Conservation (phyloP, 2,329 filamentous ascomycete species). For the Trichophyton schoenleinii region DNA sequence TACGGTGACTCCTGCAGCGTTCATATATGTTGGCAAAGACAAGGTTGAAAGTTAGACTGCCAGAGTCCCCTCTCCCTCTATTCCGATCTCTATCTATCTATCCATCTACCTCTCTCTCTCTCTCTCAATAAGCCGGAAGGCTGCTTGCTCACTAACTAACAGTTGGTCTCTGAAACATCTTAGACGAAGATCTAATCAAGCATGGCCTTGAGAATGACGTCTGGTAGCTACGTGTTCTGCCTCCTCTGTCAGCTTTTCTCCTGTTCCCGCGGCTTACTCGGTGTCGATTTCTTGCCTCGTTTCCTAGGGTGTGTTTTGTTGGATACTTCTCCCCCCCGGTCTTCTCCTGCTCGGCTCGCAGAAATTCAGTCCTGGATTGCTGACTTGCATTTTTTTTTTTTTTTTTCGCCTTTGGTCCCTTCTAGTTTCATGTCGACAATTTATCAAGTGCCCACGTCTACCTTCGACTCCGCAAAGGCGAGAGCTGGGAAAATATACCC, state of each 20-base stretch:
- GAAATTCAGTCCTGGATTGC: neutral
- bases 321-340: neutral
- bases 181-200: slow-evolving; percentile 94
- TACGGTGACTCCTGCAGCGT: slow-evolving; percentile 66
- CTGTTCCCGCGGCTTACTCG: neutral
- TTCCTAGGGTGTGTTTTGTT: slow-evolving; percentile 22
- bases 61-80: too few relatives aligned
- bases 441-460: slow-evolving; percentile 95
- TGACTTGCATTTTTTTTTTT: slow-evolving; percentile 1
- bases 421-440: slow-evolving; percentile 91
- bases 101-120: slow-evolving; percentile 6
- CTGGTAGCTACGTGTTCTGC: slow-evolving; percentile 45
- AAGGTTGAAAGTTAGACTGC: slow-evolving; percentile 79
- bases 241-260: neutral
- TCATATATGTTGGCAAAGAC: slow-evolving; percentile 95
- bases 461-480: slow-evolving; percentile 64
- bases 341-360: neutral
- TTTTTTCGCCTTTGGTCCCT: neutral
- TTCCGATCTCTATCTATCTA: neutral
- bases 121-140: neutral
- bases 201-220: slow-evolving; percentile 91
- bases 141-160: neutral
- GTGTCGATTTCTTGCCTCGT: neutral
- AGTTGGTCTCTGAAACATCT: slow-evolving; percentile 6
- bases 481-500: slow-evolving; percentile 74